Evolutionary conservation across 495 filamentous ascomycete species (phyloP), one percentile per base, ranked within the genome.

Genomic region (Sabuloglossum arenarium): DNA sequence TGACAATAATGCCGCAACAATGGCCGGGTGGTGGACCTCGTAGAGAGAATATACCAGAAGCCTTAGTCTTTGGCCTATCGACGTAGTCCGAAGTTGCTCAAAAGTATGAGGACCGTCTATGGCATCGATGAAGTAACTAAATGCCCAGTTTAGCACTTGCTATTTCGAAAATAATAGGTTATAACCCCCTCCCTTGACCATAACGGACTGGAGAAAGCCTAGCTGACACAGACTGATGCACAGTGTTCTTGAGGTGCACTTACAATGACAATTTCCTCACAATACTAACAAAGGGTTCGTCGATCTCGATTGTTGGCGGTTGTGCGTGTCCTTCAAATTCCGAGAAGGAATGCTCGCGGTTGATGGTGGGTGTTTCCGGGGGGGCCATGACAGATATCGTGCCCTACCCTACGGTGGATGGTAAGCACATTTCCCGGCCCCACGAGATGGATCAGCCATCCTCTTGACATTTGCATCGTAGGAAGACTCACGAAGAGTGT

Each of bases 1-100:
- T 63, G 68, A 89, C 85, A 94, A 74, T 49, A 94, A 67, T 27
- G 86, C 85, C 59, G 82, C 81, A 10, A 94, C 78, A 57, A 89
- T 79, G 28, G 77, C 78, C 0, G 78, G 80, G 63, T 93, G 86
- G 46, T 81, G 84, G 50, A 79, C 80, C 34, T 74, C 67, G 9
- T 71, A 75, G 19, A 94, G 71, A 49, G 82, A 74, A 37, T 79
- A 75, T 11, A 88, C 79, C 25, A 94, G 69, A 14, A 71, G 66
- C 31, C 78, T 73, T 39, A 94, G 70, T 53, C 73, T 70, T 14
- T 82, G 79, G 0, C 82, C 82, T 21, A 75, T 75, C 25, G 78
- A 68, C 2, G 79, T 79, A 16, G 78, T 83, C 54, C 83, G 73
- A 43, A 93, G 75, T 63, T 91, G 82, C 56, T 91, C 87, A 62